Percentiles rank a stretch among this genome's conserved stretches.
phyloP scores from a whole-genome alignment of 2,329 filamentous ascomycete species.

The Pseudogymnoascus sp. region DNA sequence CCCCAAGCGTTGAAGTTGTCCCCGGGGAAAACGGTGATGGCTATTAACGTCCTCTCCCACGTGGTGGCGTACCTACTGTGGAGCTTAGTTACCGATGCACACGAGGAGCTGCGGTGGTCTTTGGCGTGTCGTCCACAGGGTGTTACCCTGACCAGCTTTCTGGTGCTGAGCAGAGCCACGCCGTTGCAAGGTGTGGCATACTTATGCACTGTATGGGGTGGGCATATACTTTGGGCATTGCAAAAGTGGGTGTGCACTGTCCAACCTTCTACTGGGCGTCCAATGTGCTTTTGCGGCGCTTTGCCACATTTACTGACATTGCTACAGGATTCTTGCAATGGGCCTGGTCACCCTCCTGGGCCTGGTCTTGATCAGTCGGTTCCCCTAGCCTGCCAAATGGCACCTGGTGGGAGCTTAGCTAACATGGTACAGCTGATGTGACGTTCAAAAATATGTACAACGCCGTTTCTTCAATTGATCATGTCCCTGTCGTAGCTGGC shows the following conservation, averaged over 20 bases:
- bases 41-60: slow-evolving; percentile 1
- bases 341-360: neutral
- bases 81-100: slow-evolving; percentile 1
- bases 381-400: neutral
- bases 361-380: slow-evolving; percentile 1
- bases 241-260: neutral
- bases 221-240: neutral
- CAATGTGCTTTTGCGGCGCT: neutral
- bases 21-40: slow-evolving; percentile 1
- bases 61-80: slow-evolving; percentile 1
- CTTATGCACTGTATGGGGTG: neutral
- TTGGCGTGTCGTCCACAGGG: slow-evolving; percentile 1
- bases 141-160: neutral
- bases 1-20: neutral
- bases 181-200: slow-evolving; percentile 4
- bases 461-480: neutral
- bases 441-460: slow-evolving; percentile 4
- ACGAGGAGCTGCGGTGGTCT: slow-evolving; percentile 4
- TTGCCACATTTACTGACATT: neutral
- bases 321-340: neutral
- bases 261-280: neutral
- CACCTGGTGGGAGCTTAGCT: neutral
- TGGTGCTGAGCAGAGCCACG: slow-evolving; percentile 3
- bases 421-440: slow-evolving; percentile 1
- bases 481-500: neutral